Evolutionary conservation across 1,284 basidiomycete genomes (phyloP), one percentile per base, ranked within the genome.

Genomic region (Marasmius oreades): DNA sequence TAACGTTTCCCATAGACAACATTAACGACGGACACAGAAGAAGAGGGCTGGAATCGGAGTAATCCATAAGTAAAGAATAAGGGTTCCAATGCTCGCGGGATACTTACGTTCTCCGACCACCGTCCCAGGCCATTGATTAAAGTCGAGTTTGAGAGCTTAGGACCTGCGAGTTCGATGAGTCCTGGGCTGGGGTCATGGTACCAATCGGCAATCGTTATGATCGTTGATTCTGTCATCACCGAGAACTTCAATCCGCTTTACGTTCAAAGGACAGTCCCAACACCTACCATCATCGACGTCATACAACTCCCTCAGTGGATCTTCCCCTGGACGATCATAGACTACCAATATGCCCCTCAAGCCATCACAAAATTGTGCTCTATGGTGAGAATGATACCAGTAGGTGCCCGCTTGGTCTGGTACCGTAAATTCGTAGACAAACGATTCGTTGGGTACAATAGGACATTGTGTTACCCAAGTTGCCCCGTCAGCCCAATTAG

Each of bases 131-230:
- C 68, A 28, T 72, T 71, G 47, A 71, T 67, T 18, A 71, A 55
- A 7, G 66, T 68, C 1, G 67, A 56, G 51, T 62, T 50, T 31
- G 48, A 31, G 24, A 44, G 3, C 14, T n/a, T 18, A 12, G 37
- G 23, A 14, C 14, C 22, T 16, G n/a, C 24, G 43, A 52, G 26
- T 24, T 37, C 4, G 31, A 36, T 24, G 24, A 28, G 36, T 16
- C 36, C 24, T 28, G 52, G 16, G 36, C 11, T 24, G 28, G 8
- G 20, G 3, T 14, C 5, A 48, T 7, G n/a, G 33, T 68, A 77
- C 72, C 76, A 78, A 56, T 79, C 78, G 5, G 69, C 66, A 4
- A 75, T 66, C 0, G 71, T 73, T 42, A 67, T 81, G 68, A 73
- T 61, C 5, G 71, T 73, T 34, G 55, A 63, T 37, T 63, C 67